Conservation (phyloP, 192 early-diverging fungal genomes). For the Coemansia sp. region DNA sequence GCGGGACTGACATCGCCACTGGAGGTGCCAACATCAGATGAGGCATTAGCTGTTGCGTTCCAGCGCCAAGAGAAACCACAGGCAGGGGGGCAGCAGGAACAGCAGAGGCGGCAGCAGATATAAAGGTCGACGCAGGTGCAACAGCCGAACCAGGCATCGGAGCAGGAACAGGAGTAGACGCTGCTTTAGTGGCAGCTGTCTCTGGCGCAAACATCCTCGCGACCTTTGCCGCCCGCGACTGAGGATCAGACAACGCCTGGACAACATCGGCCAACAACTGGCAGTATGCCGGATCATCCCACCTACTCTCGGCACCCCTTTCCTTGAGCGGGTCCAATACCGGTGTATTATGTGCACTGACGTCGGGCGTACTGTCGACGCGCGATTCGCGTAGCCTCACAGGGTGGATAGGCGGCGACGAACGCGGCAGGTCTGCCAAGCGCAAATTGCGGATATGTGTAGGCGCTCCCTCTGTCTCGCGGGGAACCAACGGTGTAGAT, state of each 20-base stretch:
- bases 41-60: neutral
- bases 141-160: neutral
- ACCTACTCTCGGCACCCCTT: slow-evolving; percentile 16
- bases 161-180: neutral
- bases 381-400: slow-evolving; percentile 1
- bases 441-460: slow-evolving; percentile 33
- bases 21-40: neutral
- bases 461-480: slow-evolving; percentile 6
- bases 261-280: slow-evolving; percentile 52
- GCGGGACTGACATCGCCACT: neutral
- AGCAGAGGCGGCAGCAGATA: neutral
- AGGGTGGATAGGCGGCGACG: slow-evolving; percentile 38
- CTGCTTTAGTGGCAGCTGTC: neutral
- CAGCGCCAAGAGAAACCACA: neutral
- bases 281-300: slow-evolving; percentile 45
- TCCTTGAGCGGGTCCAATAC: slow-evolving; percentile 10
- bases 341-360: slow-evolving; percentile 10
- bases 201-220: slow-evolving; percentile 24
- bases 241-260: slow-evolving; percentile 38
- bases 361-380: slow-evolving; percentile 2
- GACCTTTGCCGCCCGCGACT: slow-evolving; percentile 45
- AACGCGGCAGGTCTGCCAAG: slow-evolving; percentile 36
- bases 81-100: neutral
- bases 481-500: slow-evolving; percentile 20
- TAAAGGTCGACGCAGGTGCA: neutral